phyloP scores from a whole-genome alignment of 2,329 filamentous ascomycete genomes.

The Fusarium globosum region DNA sequence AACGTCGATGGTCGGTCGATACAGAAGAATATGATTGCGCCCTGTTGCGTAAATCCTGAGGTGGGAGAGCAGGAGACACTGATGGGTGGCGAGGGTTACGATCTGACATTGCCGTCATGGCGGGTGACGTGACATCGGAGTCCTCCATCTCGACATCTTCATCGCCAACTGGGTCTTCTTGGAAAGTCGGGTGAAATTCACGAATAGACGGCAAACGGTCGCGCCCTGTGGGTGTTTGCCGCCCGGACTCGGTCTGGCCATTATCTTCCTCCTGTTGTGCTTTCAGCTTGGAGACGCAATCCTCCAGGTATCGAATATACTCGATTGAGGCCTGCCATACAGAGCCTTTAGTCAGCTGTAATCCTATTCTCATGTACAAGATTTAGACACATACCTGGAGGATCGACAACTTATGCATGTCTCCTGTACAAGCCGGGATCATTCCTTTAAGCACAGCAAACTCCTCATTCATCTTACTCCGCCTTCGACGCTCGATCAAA shows the following conservation, averaged over 20 bases:
- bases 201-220: constrained; percentile 51
- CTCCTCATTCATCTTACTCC: constrained; percentile 99
- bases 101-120: constrained; percentile 51
- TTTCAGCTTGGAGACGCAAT: constrained; percentile 86
- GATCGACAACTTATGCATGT: constrained; percentile 98
- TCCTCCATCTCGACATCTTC: constrained; percentile 72
- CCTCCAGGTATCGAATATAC: constrained; percentile 92
- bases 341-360: constrained; percentile 15
- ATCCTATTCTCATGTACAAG: neutral
- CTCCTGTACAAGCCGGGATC: constrained; percentile 94
- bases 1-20: constrained; percentile 62
- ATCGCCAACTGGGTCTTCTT: constrained; percentile 49
- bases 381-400: constrained; percentile 73
- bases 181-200: constrained; percentile 55
- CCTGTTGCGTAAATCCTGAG: constrained; percentile 57
- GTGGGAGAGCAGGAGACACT: constrained; percentile 62
- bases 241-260: constrained; percentile 44
- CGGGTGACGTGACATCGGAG: constrained; percentile 61
- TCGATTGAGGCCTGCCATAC: constrained; percentile 85
- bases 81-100: constrained; percentile 57
- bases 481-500: constrained; percentile 86
- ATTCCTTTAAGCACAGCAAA: constrained; percentile 93
- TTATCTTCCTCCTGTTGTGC: constrained; percentile 58
- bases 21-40: constrained; percentile 66
- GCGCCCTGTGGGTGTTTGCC: constrained; percentile 43